Percentiles rank a stretch among this genome's conserved stretches.
phyloP scores from a whole-genome alignment of 2,329 filamentous ascomycete species.

The Coleophoma crateriformis region DNA sequence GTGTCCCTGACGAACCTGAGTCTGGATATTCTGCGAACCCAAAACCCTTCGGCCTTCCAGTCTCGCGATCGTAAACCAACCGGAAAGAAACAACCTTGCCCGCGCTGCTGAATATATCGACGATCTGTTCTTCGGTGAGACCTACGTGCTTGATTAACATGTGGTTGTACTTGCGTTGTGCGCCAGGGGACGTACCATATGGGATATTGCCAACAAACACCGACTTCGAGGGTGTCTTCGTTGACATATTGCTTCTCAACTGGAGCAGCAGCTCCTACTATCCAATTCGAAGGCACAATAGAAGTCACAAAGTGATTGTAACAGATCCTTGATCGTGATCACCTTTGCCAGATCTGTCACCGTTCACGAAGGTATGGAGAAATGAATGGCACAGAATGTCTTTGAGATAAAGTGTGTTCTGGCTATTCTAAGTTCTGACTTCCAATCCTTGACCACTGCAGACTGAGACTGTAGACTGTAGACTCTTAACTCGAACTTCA shows the following conservation, averaged over 20 bases:
- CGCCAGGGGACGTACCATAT: slow-evolving; percentile 54
- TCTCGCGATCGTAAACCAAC: slow-evolving; percentile 92
- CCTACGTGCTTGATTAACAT: slow-evolving; percentile 44
- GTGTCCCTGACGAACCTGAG: slow-evolving; percentile 50
- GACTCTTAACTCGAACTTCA: too few species aligned
- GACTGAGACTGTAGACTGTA: neutral
- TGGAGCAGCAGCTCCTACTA: neutral
- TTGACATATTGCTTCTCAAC: slow-evolving; percentile 48
- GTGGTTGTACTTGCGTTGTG: neutral
- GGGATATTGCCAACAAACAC: slow-evolving; percentile 84
- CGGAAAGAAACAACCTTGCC: slow-evolving; percentile 90
- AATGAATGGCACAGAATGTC: slow-evolving; percentile 27
- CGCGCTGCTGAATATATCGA: slow-evolving; percentile 84
- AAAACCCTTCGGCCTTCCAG: slow-evolving; percentile 90
- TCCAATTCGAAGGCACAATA: slow-evolving; percentile 7
- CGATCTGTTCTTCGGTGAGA: slow-evolving; percentile 92
- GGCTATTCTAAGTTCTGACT: slow-evolving; percentile 24
- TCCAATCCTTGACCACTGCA: slow-evolving; percentile 1
- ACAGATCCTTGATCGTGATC: slow-evolving; percentile 10
- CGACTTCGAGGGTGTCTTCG: slow-evolving; percentile 70
- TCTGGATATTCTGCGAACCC: slow-evolving; percentile 96
- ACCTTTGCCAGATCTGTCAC: slow-evolving; percentile 9
- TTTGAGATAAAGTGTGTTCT: slow-evolving; percentile 25
- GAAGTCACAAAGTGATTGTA: slow-evolving; percentile 9
- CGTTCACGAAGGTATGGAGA: slow-evolving; percentile 11